Base-by-base conservation (phyloP, 2,329 filamentous ascomycete genomes). In the Xylaria polymorpha region DNA sequence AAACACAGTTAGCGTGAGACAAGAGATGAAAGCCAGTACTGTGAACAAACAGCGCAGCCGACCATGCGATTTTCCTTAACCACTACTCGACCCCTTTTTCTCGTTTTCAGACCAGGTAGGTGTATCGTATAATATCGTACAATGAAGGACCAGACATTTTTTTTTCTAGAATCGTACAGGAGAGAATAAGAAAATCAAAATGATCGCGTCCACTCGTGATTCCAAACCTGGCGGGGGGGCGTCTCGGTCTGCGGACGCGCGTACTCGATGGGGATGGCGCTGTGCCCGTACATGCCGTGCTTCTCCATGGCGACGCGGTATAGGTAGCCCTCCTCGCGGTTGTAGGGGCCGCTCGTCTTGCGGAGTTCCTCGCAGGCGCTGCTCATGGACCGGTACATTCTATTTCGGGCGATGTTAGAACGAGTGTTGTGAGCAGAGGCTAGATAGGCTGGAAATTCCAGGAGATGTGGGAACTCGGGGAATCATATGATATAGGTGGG, bases 281-380 rank as follows among this genome's bases (percentile, higher is more conserved):
- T 86, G 58, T 86, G 84, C 44, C 87, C 85, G 84, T 92, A 97
- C 20, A 97, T 85, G 7, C 92, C 93, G 81, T 92, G 92, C 89
- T 98, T 98, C 82, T 92, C 90, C 91, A 97, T 94, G 1, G 94
- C 93, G 71, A 94, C 90, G 9, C 94, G 85, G 83, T 94, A 99
- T 77, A 99, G 80, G 76, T 92, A 90, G 0, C 92, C 92, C 72
- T 90, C 85, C 61, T 87, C 86, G 68, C 86, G 84, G 3, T 80
- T 81, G 0, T 85, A 88, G 0, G 89, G 87, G 0, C 87, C 88
- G 4, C 85, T 83, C 1, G 87, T 87, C 71, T 82, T 83, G 68
- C 90, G 87, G 73, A 99, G 85, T 80, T 92, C 93, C 84, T 98
- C 96, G 82, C 93, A 97, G 29, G 96, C 95, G 53, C 85, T 85